These are phyloP conservation scores for Macrophomina tecta DNA, from an alignment of 2,329 filamentous ascomycete genomes.

Conservation along the genomic window DNA sequence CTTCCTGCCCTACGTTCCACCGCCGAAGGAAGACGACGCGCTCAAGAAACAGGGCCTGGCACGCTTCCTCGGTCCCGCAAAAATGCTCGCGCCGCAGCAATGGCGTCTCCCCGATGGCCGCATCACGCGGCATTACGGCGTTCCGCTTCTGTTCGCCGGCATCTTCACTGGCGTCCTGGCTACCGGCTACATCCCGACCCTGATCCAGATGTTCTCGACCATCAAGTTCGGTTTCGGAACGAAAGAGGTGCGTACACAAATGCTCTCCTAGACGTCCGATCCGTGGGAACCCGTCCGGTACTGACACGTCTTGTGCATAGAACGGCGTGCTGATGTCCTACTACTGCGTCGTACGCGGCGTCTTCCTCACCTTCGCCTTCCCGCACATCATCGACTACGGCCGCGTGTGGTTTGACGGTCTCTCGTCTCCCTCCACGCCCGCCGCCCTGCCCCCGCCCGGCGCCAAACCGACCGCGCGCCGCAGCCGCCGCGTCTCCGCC, in stretches of 20 bases:
- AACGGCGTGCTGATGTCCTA: constrained; percentile 55
- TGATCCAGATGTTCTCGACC: constrained; percentile 59
- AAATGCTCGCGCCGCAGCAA: constrained; percentile 64
- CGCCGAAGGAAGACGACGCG: constrained; percentile 42
- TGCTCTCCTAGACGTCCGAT: background rate
- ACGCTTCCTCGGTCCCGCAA: constrained; percentile 68
- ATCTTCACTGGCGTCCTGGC: constrained; percentile 73
- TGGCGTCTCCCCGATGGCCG: constrained; percentile 60
- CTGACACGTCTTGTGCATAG: background rate
- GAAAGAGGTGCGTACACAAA: constrained; percentile 34
- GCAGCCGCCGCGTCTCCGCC: constrained; percentile 36
- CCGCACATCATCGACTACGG: constrained; percentile 52
- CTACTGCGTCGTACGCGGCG: constrained; percentile 51
- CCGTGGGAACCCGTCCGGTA: no score
- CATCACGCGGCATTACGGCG: constrained; percentile 63
- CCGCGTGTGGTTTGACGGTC: constrained; percentile 47
- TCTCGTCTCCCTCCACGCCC: constrained; percentile 50
- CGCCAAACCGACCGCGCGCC: constrained; percentile 29
- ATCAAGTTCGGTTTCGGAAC: constrained; percentile 53
- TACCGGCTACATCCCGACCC: constrained; percentile 69
- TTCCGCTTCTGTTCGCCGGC: constrained; percentile 68
- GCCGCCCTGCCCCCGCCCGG: constrained; percentile 26
- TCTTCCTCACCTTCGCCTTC: constrained; percentile 53
- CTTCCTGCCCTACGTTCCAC: constrained; percentile 57
- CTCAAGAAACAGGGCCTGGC: constrained; percentile 48